phyloP scores from a whole-genome alignment of 305 asterid genomes.

The Fraxinus latifolia region DNA sequence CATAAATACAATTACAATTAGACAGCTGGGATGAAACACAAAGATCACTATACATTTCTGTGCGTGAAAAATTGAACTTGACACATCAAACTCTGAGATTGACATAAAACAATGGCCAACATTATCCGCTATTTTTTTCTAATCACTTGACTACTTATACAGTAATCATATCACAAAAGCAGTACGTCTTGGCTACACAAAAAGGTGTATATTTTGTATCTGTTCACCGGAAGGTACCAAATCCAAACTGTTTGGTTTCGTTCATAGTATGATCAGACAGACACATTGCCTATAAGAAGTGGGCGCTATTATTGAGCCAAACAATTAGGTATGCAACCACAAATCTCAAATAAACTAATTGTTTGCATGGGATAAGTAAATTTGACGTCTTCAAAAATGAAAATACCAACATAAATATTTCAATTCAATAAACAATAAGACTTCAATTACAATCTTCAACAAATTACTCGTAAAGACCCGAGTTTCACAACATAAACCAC shows the following conservation, averaged over 20 bases:
- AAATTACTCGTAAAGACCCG: not conserved
- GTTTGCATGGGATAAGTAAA: not conserved
- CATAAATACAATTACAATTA: constrained; percentile 23
- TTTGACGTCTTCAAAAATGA: not conserved
- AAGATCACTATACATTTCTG: not conserved
- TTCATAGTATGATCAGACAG: not conserved
- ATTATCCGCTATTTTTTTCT: not conserved
- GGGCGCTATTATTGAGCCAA: not conserved
- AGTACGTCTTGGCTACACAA: not conserved
- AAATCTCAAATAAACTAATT: not conserved
- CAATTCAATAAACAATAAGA: not conserved
- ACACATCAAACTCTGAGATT: not conserved
- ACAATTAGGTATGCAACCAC: not conserved
- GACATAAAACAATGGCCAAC: not conserved
- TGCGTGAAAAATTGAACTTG: not conserved
- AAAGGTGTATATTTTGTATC: not conserved
- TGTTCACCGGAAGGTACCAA: not conserved
- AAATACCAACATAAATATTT: not conserved
- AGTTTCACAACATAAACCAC: constrained; percentile 1
- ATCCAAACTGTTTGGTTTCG: not conserved
- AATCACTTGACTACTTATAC: not conserved
- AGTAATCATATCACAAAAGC: not conserved
- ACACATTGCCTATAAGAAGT: not conserved
- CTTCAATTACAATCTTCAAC: constrained; percentile 1
- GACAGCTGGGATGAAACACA: not conserved